phyloP scores from a whole-genome alignment of 2,329 filamentous ascomycete species.

The Claviceps capensis region DNA sequence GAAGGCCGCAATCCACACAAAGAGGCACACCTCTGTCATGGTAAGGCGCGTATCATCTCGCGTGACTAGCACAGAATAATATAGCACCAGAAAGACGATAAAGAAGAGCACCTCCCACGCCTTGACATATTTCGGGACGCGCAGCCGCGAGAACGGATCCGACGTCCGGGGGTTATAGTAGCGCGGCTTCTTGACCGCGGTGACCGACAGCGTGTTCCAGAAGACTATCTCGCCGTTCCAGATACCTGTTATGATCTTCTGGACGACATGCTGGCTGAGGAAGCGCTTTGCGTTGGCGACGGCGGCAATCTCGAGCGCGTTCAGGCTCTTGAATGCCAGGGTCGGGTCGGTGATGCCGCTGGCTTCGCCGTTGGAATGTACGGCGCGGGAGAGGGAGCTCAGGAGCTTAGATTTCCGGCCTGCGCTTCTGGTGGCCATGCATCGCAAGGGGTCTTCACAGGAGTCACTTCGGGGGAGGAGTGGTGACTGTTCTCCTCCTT shows the following conservation, averaged over 20 bases:
- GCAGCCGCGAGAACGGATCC: constrained; percentile 60
- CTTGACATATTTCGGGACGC: constrained; percentile 76
- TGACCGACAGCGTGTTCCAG: constrained; percentile 64
- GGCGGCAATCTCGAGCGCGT: constrained; percentile 75
- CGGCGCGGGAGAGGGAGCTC: constrained; percentile 42
- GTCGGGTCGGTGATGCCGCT: constrained; percentile 47
- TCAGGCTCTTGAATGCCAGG: constrained; percentile 62
- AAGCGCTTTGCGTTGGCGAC: constrained; percentile 76
- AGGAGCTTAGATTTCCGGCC: constrained; percentile 34
- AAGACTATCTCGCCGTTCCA: constrained; percentile 82
- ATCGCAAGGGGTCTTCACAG: constrained; percentile 9
- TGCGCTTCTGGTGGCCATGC: constrained; percentile 23
- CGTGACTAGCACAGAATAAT: constrained; percentile 75
- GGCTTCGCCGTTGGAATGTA: constrained; percentile 23
- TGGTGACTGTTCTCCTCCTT: constrained; percentile 29
- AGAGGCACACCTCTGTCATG: constrained; percentile 56
- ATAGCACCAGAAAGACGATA: constrained; percentile 59
- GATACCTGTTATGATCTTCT: constrained; percentile 71
- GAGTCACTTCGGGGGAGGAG: constrained; percentile 25
- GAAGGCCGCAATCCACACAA: constrained; percentile 78
- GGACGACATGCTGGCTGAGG: constrained; percentile 64
- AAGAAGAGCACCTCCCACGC: constrained; percentile 77
- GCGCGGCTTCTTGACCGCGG: constrained; percentile 61
- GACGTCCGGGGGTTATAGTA: constrained; percentile 56
- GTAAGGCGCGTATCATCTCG: constrained; percentile 55